Evolutionary conservation across 1,284 basidiomycete genomes (phyloP).

Genomic region (Athelia sp.): DNA sequence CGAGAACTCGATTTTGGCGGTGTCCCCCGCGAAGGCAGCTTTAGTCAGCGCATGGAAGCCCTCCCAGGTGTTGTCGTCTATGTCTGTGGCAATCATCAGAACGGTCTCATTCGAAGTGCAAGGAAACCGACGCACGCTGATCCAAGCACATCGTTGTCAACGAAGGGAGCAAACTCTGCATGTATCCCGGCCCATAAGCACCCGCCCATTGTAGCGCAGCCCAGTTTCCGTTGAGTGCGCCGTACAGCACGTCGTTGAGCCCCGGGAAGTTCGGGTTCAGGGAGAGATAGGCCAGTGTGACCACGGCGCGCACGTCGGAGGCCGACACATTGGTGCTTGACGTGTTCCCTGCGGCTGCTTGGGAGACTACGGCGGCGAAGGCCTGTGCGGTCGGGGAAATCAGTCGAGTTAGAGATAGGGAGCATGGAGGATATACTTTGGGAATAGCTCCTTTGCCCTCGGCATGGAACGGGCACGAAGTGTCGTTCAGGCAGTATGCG

Average conservation of each 20-base stretch:
- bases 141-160: slow-evolving; percentile 5
- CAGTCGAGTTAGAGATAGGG: no score
- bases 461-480: slow-evolving; percentile 11
- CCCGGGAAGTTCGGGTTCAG: slow-evolving; percentile 8
- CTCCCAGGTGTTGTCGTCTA: slow-evolving; percentile 10
- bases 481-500: slow-evolving; percentile 11
- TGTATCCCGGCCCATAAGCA: slow-evolving; percentile 2
- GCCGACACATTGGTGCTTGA: neutral
- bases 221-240: slow-evolving; percentile 9
- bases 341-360: neutral
- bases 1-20: neutral
- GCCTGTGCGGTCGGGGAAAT: no score
- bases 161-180: neutral
- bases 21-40: neutral
- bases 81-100: slow-evolving; percentile 4
- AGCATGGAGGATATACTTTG: slow-evolving; percentile 1
- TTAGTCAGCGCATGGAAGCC: slow-evolving; percentile 5
- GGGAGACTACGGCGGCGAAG: neutral
- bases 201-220: neutral
- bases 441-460: slow-evolving; percentile 13
- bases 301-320: slow-evolving; percentile 8
- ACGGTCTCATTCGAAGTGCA: no score
- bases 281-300: slow-evolving; percentile 8
- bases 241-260: slow-evolving; percentile 8
- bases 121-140: slow-evolving; percentile 8